Percentiles rank a stretch among this genome's conserved stretches.
Evolutionary conservation across 495 filamentous ascomycete genomes (phyloP).

Genomic region (Sordaria brevicollis): DNA sequence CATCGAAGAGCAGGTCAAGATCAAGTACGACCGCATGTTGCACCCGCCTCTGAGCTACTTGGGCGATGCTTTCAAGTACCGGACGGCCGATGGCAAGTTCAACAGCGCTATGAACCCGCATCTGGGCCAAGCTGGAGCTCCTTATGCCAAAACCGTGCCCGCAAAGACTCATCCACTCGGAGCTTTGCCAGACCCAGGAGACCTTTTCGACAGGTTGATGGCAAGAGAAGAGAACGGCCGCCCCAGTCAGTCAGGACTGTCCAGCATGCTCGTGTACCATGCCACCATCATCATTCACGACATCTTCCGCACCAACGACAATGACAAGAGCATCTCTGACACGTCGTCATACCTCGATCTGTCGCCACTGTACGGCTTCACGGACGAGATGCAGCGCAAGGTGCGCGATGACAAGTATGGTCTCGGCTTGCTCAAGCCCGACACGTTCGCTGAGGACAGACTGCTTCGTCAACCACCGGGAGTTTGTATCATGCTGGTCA

Average conservation of each 20-base stretch:
- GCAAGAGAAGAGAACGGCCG: conserved; percentile 45
- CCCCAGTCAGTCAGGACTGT: conserved; percentile 61
- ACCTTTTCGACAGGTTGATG: conserved; percentile 65
- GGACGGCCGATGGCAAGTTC: conserved; percentile 58
- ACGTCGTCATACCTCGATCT: conserved; percentile 76
- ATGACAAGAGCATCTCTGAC: conserved; percentile 23
- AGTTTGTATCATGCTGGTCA: conserved; percentile 59
- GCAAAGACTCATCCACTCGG: conserved; percentile 33
- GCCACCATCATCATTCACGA: conserved; percentile 77
- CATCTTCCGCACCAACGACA: conserved; percentile 31
- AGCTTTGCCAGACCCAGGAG: conserved; percentile 58
- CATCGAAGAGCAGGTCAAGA: conserved; percentile 7
- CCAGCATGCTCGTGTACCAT: conserved; percentile 74
- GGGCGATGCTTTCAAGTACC: conserved; percentile 33
- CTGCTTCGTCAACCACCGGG: conserved; percentile 67
- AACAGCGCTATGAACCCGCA: conserved; percentile 56
- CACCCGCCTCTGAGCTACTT: conserved; percentile 11
- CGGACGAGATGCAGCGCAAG: conserved; percentile 52
- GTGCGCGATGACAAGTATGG: conserved; percentile 58
- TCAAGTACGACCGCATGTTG: conserved; percentile 8
- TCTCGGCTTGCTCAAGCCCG: conserved; percentile 61
- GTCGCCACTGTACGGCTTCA: conserved; percentile 70
- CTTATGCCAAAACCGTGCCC: conserved; percentile 62
- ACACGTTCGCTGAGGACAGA: conserved; percentile 62
- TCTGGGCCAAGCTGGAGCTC: conserved; percentile 44